A percentile compares a stretch with the other conserved stretches of the same genome.
These are phyloP conservation scores for Aspergillus clavatus DNA, from an alignment of 2,329 filamentous ascomycete genomes.

Conservation along the genomic window DNA sequence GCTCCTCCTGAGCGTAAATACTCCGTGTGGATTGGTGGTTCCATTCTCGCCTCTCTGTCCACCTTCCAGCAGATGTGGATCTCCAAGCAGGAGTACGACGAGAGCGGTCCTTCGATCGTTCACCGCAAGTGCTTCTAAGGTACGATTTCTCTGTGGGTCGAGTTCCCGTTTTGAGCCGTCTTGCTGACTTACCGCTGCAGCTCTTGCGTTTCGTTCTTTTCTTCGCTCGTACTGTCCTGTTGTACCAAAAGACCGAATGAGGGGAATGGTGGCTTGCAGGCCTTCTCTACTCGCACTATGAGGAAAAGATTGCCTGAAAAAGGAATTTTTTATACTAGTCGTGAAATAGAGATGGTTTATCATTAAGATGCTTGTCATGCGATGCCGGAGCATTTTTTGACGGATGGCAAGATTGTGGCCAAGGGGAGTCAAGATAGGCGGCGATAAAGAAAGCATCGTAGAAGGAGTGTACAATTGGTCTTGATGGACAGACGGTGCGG, in stretches of 20 bases:
- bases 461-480: constrained; percentile 18
- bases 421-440: constrained; percentile 6
- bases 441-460: constrained; percentile 12
- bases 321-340: constrained; percentile 36
- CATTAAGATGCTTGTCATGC: constrained; percentile 21
- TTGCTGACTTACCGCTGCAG: constrained; percentile 2
- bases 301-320: constrained; percentile 37
- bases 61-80: constrained; percentile 99
- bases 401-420: constrained; percentile 14
- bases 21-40: constrained; percentile 99
- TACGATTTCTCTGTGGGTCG: constrained; percentile 9
- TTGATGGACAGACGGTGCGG: constrained; percentile 16
- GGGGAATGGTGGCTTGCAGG: constrained; percentile 34
- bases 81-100: constrained; percentile 99
- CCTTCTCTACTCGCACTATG: constrained; percentile 38
- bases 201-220: constrained; percentile 28
- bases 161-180: background rate
- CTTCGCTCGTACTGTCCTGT: constrained; percentile 38
- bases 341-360: constrained; percentile 37
- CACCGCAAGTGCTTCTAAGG: constrained; percentile 99
- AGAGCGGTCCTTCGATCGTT: constrained; percentile 98
- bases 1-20: constrained; percentile 99
- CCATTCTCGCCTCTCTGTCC: constrained; percentile 97
- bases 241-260: constrained; percentile 40
- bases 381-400: constrained; percentile 14